Base-by-base conservation (phyloP, 495 filamentous ascomycete species). In the Achaetomiella virescens region DNA sequence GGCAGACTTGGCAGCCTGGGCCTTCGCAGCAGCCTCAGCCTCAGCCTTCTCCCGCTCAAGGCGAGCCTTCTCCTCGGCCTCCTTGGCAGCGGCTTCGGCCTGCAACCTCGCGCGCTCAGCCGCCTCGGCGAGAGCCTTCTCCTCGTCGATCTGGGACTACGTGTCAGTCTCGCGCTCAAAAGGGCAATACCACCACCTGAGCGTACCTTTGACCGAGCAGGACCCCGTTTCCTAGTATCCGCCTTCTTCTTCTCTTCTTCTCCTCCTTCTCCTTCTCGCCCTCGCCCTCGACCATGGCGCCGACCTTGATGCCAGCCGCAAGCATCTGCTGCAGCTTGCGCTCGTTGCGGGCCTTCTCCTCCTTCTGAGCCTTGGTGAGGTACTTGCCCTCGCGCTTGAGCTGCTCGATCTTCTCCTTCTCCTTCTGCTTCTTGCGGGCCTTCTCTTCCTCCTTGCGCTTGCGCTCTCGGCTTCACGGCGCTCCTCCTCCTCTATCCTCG, bases 331-430 rank as follows among this genome's bases (percentile, higher is more conserved):
- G 83, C 62, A 96, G 78, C 53, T 93, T 91, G 63, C 88, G 73
- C 69, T 97, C 88, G 65, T 90, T 87, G 57, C 82, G 81, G 25
- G 84, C 83, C 69, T 92, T 87, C 57, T 86, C 86, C 63, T 96
- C 90, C 64, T 84, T 88, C 71, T 99, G 91, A 27, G 92, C 89
- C 70, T 96, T 93, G 59, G 91, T 96, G 57, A 96, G 77, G 62
- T 90, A 91, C 68, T 95, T 97, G 64, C 95, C 95, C 71, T 96
- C 91, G 67, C 83, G 91, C 76, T 93, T 93, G 15, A 96, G 81
- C 72, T 96, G 88, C 64, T 99, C 95, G 58, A 95, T 90, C 76
- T 82, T 92, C 71, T 96, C 88, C 71, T 87, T 95, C 68, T 99
- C 95, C 71, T 87, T 95, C 68, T 95, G 90, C 77, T 96, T 97